phyloP scores from a whole-genome alignment of 305 asterid species.

The Fraxinus albicans region DNA sequence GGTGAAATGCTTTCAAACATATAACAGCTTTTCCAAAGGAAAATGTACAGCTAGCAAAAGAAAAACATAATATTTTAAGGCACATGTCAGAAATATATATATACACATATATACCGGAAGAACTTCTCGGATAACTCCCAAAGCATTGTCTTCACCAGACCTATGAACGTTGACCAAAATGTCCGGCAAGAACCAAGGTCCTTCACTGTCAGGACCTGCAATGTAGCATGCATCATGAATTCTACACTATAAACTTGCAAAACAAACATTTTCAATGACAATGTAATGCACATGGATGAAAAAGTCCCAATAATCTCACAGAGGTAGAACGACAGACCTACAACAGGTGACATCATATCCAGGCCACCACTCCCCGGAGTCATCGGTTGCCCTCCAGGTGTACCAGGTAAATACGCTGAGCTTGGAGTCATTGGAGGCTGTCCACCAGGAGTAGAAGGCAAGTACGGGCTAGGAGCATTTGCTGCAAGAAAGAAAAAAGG shows the following conservation, averaged over 20 bases:
- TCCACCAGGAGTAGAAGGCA: constrained; percentile 98
- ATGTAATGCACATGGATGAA: background rate
- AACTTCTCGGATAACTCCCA: constrained; percentile 77
- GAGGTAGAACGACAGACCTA: constrained; percentile 48
- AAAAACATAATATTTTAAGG: background rate
- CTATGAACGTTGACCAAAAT: constrained; percentile 76
- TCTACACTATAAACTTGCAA: background rate
- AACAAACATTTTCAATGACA: background rate
- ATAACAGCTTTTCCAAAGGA: background rate
- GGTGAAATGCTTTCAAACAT: background rate
- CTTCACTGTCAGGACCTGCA: constrained; percentile 82
- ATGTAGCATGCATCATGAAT: background rate
- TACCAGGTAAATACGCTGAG: constrained; percentile 94
- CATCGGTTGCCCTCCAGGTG: constrained; percentile 99
- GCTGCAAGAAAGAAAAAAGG: constrained; percentile 41
- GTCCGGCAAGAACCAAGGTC: constrained; percentile 85
- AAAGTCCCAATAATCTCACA: background rate
- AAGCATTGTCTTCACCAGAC: constrained; percentile 59
- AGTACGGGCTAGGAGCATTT: constrained; percentile 98
- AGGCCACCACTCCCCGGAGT: constrained; percentile 96
- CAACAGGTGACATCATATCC: constrained; percentile 95
- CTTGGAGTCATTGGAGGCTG: constrained; percentile 99
- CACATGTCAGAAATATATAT: background rate
- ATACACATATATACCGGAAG: constrained; percentile 52
- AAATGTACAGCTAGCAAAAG: background rate